phyloP scores from a whole-genome alignment of 23 red algal species.

The Chondrus crispus region DNA sequence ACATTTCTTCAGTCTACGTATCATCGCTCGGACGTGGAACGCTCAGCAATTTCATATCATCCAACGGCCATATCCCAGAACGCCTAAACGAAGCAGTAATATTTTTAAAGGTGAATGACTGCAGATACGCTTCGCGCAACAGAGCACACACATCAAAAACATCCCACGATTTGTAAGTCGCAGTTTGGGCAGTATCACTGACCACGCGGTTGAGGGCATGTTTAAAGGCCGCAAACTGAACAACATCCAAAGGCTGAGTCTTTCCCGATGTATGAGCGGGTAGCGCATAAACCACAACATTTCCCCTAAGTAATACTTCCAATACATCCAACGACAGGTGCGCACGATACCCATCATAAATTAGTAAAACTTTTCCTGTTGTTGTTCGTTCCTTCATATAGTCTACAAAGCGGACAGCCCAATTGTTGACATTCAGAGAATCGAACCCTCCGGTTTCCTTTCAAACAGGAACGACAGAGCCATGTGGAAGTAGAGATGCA shows the following conservation, averaged over 20 bases:
- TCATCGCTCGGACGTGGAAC: not conserved
- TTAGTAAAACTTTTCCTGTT: too few species aligned
- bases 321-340: too few species aligned
- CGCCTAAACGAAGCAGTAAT: conserved; percentile 1
- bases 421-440: not conserved
- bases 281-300: too few species aligned
- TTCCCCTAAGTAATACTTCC: too few species aligned
- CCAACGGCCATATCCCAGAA: not conserved
- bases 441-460: not conserved
- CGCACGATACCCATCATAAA: too few species aligned
- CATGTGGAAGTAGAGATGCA: not conserved
- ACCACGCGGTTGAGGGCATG: too few species aligned
- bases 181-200: too few species aligned
- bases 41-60: not conserved
- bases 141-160: too few species aligned
- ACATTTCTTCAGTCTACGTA: not conserved
- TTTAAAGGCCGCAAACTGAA: too few species aligned
- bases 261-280: too few species aligned
- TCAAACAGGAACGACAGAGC: not conserved
- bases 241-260: too few species aligned
- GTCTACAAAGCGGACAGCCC: conserved; percentile 1
- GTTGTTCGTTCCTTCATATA: not conserved
- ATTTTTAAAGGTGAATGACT: not conserved
- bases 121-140: not conserved
- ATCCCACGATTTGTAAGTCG: too few species aligned